phyloP scores from a whole-genome alignment of 2,329 filamentous ascomycete species.

The Davidsoniella australis region DNA sequence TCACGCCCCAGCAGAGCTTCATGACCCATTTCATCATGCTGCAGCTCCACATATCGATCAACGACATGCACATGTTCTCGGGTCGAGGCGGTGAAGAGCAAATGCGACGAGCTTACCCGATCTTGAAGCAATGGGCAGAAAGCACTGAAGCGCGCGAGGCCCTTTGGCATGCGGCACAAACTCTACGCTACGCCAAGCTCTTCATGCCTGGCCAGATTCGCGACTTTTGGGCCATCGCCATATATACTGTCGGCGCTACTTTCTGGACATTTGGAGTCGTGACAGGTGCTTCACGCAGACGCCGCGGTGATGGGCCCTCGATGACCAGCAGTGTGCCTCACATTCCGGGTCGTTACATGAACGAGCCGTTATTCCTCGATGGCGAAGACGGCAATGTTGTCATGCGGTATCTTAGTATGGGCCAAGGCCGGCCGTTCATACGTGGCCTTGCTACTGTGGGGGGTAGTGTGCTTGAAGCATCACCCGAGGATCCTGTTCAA shows the following conservation, averaged over 20 bases:
- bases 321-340: slow-evolving; percentile 14
- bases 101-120: slow-evolving; percentile 39
- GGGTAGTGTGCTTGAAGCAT: slow-evolving; percentile 19
- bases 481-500: slow-evolving; percentile 36
- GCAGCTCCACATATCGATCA: slow-evolving; percentile 45
- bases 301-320: slow-evolving; percentile 14
- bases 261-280: slow-evolving; percentile 55
- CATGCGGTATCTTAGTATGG: slow-evolving; percentile 39
- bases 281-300: slow-evolving; percentile 18
- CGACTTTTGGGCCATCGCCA: slow-evolving; percentile 50
- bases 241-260: slow-evolving; percentile 51
- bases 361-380: slow-evolving; percentile 35
- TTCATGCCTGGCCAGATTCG: slow-evolving; percentile 37
- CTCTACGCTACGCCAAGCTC: slow-evolving; percentile 40
- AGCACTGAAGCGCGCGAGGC: slow-evolving; percentile 39
- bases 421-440: slow-evolving; percentile 36
- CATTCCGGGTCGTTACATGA: slow-evolving; percentile 19
- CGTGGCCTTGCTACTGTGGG: slow-evolving; percentile 17
- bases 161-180: slow-evolving; percentile 51
- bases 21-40: slow-evolving; percentile 40
- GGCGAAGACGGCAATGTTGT: slow-evolving; percentile 33
- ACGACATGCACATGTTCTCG: slow-evolving; percentile 50
- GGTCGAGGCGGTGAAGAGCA: slow-evolving; percentile 52
- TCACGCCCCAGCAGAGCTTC: slow-evolving; percentile 29
- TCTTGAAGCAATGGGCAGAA: slow-evolving; percentile 40